Base-by-base conservation (phyloP, 768 basidiomycete species). In the Amanita pseudoporphyria region DNA sequence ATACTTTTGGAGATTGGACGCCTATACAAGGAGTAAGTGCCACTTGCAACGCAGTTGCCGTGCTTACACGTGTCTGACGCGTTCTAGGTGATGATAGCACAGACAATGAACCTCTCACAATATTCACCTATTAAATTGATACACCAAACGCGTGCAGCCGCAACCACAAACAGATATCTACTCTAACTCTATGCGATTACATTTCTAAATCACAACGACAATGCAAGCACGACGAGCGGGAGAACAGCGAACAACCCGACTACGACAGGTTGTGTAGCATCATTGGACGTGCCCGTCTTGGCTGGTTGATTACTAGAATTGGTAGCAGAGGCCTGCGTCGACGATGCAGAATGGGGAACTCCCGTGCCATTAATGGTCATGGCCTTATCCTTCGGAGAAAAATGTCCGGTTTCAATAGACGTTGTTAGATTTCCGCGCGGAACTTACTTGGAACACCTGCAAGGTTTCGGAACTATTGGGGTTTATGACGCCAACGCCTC, bases 401-500 rank as follows among this genome's bases (percentile, higher is more conserved):
- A 22, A 31, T 33, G 18, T 10, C 31, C 31, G 10, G 21, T 10
- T 16, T 13, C n/a, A 12, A 6, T 26, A 2, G 32, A 9, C 6
- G 45, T 36, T 18, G 19, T 3, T 31, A 43, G 47, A 45, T 36
- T 14, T 22, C 16, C 9, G 38, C 9, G 13, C 32, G 26, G 40
- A n/a, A 61, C 70, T 40, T 54, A 74, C 76, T 59, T 63, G 60
- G 56, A 80, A 79, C 35, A 67, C 71, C 36, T 65, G 66, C 4
- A 71, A 53, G 13, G 71, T 71, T 59, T 72, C 60, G 19, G 68
- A 69, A 21, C 61, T 64, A 53, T 81, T 78, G 51, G 69, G 55
- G 56, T 83, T 82, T 56, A 83, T 77, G 9, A 64, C 81, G 35
- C 81, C 81, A 38, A 82, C 80, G 28, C 78, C 80, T 45, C 79